Evolutionary conservation across 768 basidiomycete genomes (phyloP).

Genomic region (Gymnopilus junonius): DNA sequence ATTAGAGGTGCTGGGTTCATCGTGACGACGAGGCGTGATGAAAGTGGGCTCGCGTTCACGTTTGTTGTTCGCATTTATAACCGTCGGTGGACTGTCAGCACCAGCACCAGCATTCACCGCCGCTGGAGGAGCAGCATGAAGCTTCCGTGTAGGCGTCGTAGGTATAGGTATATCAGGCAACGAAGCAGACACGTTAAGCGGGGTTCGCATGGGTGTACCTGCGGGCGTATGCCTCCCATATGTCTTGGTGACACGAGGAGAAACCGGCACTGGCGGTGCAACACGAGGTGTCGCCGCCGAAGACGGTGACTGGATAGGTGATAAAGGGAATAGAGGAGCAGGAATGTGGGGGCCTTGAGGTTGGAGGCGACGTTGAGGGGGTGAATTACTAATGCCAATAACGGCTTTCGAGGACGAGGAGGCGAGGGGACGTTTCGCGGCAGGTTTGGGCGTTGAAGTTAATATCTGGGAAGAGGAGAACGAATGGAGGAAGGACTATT

Average conservation of each 20-base stretch:
- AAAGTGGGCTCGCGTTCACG: too few species aligned
- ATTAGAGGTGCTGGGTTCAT: constrained; percentile 3
- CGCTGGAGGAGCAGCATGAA: background rate
- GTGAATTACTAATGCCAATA: constrained; percentile 30
- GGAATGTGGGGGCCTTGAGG: background rate
- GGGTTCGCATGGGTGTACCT: background rate
- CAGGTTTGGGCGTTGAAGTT: constrained; percentile 29
- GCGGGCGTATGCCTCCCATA: constrained; percentile 4
- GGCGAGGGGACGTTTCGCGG: constrained; percentile 21
- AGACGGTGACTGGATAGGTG: background rate
- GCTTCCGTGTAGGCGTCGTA: constrained; percentile 14
- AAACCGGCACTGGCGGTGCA: constrained; percentile 5
- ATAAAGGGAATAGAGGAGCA: background rate
- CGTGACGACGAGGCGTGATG: background rate
- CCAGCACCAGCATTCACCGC: background rate
- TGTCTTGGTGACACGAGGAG: constrained; percentile 18
- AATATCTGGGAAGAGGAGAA: constrained; percentile 22
- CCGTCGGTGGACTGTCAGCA: too few species aligned
- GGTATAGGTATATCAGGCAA: constrained; percentile 22
- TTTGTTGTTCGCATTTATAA: constrained; percentile 24
- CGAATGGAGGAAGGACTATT: constrained; percentile 20
- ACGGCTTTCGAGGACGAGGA: constrained; percentile 41
- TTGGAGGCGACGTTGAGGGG: constrained; percentile 15
- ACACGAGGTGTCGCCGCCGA: background rate
- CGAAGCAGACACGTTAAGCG: constrained; percentile 14